Conservation (phyloP, 441 rosid species). For the Adansonia grandidieri region DNA sequence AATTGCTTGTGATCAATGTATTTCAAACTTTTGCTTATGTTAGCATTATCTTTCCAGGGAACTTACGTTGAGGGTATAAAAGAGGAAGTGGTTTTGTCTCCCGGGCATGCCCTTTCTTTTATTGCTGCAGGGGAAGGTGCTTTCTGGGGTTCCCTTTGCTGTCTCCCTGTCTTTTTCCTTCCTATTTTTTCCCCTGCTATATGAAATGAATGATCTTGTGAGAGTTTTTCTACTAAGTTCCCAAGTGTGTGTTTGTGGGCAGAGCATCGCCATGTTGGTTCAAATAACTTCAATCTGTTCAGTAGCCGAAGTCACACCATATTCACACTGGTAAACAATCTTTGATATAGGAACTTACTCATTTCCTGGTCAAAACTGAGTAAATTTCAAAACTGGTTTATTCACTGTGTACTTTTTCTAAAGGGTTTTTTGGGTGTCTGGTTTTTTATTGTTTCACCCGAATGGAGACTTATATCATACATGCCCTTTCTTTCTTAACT, state of each 20-base stretch:
- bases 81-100: conserved; percentile 99
- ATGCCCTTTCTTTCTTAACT: conserved; percentile 24
- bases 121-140: conserved; percentile 99
- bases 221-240: conserved; percentile 19
- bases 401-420: background rate
- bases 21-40: conserved; percentile 9
- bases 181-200: conserved; percentile 10
- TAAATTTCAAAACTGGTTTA: conserved; percentile 10
- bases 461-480: background rate
- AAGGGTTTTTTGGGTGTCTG: background rate
- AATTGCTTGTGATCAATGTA: conserved; percentile 6
- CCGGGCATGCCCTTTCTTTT: conserved; percentile 98
- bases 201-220: conserved; percentile 10
- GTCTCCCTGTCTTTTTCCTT: conserved; percentile 6
- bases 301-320: conserved; percentile 99
- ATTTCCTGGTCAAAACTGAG: conserved; percentile 4
- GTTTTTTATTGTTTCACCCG: conserved; percentile 1
- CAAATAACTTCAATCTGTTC: conserved; percentile 93
- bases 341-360: background rate
- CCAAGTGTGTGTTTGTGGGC: conserved; percentile 40
- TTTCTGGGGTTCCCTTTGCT: conserved; percentile 8
- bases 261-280: conserved; percentile 99
- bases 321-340: conserved; percentile 78
- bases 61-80: conserved; percentile 99
- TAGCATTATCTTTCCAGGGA: conserved; percentile 56